Conservation (phyloP, 129 eudicot species). For the Artemisia argyi region DNA sequence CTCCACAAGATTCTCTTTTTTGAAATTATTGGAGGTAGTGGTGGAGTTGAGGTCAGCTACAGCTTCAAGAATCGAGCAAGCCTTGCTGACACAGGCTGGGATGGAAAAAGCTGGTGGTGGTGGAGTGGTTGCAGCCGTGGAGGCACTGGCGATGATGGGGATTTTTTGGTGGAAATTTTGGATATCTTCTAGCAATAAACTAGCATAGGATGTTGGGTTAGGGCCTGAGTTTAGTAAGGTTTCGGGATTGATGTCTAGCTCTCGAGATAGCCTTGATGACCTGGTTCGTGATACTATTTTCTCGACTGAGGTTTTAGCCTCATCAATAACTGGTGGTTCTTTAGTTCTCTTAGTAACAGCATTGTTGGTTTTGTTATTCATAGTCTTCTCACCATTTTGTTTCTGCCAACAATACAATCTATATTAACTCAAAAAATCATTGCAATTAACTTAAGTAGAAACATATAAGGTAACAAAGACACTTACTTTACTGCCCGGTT, state of each 20-base stretch:
- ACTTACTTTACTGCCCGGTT: slow-evolving; percentile 31
- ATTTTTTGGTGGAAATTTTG: slow-evolving; percentile 91
- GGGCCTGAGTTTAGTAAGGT: slow-evolving; percentile 56
- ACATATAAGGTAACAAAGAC: not conserved
- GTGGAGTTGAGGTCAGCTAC: slow-evolving; percentile 87
- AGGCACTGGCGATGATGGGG: slow-evolving; percentile 28
- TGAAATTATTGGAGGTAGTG: slow-evolving; percentile 44
- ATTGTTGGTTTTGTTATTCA: slow-evolving; percentile 22
- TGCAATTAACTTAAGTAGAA: not conserved
- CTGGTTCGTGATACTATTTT: slow-evolving; percentile 57
- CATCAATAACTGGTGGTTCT: slow-evolving; percentile 40
- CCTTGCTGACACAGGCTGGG: slow-evolving; percentile 78
- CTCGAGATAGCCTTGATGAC: slow-evolving; percentile 82
- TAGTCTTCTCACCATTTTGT: slow-evolving; percentile 36
- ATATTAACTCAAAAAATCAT: not conserved
- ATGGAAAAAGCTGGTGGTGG: slow-evolving; percentile 47
- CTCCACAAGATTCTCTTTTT: slow-evolving; percentile 45
- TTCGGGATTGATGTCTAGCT: slow-evolving; percentile 74
- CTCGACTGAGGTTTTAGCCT: slow-evolving; percentile 33
- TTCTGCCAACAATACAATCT: slow-evolving; percentile 30
- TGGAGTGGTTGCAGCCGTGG: not conserved
- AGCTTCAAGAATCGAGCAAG: slow-evolving; percentile 86
- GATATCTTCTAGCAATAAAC: slow-evolving; percentile 78
- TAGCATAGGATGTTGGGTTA: slow-evolving; percentile 53
- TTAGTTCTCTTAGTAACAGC: slow-evolving; percentile 33